These are phyloP conservation scores for Trypanosoma mega DNA, from an alignment of 208 protist genomes.

Conservation along the genomic window DNA sequence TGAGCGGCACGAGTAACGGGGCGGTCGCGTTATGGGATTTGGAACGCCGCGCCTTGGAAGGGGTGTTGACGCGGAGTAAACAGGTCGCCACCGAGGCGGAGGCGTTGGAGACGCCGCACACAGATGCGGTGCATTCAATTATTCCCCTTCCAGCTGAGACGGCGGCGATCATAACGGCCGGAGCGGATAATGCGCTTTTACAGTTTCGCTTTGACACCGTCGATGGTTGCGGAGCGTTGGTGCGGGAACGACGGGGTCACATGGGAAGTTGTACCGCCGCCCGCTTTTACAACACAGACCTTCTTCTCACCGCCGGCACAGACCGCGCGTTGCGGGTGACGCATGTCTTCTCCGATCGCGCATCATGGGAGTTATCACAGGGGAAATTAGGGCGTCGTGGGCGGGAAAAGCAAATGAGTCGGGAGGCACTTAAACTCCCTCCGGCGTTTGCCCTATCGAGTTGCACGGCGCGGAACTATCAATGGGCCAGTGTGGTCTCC, in stretches of 20 bases:
- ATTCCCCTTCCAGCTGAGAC: slow-evolving; percentile 49
- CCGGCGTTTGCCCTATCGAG: slow-evolving; percentile 64
- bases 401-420: slow-evolving; percentile 50
- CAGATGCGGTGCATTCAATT: slow-evolving; percentile 69
- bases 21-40: slow-evolving; percentile 89
- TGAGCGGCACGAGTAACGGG: slow-evolving; percentile 70
- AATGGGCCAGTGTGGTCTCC: slow-evolving; percentile 83
- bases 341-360: slow-evolving; percentile 88
- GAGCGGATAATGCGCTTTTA: slow-evolving; percentile 85
- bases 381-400: slow-evolving; percentile 76
- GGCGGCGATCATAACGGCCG: slow-evolving; percentile 72
- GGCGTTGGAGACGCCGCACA: slow-evolving; percentile 71
- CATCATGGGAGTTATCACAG: slow-evolving; percentile 90
- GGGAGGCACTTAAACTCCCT: slow-evolving; percentile 70
- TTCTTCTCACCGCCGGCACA: slow-evolving; percentile 73
- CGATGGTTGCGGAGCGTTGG: slow-evolving; percentile 68
- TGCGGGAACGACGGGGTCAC: slow-evolving; percentile 88
- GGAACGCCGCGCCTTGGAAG: slow-evolving; percentile 75
- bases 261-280: slow-evolving; percentile 73
- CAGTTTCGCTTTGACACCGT: slow-evolving; percentile 92
- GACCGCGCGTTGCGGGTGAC: slow-evolving; percentile 84
- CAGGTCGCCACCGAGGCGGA: slow-evolving; percentile 70
- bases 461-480: slow-evolving; percentile 76
- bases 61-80: slow-evolving; percentile 73
- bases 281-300: slow-evolving; percentile 83